These are phyloP conservation scores for Cystofilobasidium bisporidii DNA, from an alignment of 768 basidiomycete genomes.

Conservation along the genomic window DNA sequence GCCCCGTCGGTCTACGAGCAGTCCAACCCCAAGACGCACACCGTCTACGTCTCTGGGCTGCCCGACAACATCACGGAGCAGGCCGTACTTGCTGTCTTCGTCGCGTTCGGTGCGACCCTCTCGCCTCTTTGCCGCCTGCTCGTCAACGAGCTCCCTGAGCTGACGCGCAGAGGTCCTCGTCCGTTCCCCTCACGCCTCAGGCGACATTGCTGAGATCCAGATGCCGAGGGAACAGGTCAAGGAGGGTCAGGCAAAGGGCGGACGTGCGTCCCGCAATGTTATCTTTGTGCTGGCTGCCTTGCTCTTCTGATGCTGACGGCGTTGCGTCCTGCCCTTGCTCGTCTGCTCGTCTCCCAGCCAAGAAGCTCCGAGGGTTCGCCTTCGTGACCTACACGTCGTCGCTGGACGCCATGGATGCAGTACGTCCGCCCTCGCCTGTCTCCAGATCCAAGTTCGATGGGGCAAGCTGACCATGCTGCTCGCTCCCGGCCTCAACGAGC, in stretches of 20 bases:
- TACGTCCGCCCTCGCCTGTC: neutral
- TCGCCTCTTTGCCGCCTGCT: neutral
- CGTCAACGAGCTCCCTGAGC: neutral
- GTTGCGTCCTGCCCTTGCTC: neutral
- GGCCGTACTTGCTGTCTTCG: constrained; percentile 19
- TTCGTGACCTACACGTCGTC: constrained; percentile 6
- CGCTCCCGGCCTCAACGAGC: too few relatives aligned
- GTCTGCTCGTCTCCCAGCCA: neutral
- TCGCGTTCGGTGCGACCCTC: constrained; percentile 19
- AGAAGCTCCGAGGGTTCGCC: constrained; percentile 5
- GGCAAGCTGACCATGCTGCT: too few relatives aligned
- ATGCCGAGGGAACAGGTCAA: neutral
- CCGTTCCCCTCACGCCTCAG: neutral
- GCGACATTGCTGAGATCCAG: constrained; percentile 20
- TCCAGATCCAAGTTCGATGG: too few relatives aligned
- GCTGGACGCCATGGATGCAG: constrained; percentile 8
- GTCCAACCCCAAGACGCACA: constrained; percentile 18
- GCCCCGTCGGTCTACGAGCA: constrained; percentile 7
- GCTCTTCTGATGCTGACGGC: neutral
- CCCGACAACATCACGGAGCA: constrained; percentile 20
- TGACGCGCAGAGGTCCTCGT: too few relatives aligned
- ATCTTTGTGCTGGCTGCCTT: too few relatives aligned
- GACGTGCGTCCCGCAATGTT: neutral
- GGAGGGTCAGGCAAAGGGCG: neutral
- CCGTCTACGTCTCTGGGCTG: constrained; percentile 21